A percentile compares a stretch with the other conserved stretches of the same genome.
Evolutionary conservation across 768 basidiomycete species (phyloP).

Genomic region (Tremella mesenterica): DNA sequence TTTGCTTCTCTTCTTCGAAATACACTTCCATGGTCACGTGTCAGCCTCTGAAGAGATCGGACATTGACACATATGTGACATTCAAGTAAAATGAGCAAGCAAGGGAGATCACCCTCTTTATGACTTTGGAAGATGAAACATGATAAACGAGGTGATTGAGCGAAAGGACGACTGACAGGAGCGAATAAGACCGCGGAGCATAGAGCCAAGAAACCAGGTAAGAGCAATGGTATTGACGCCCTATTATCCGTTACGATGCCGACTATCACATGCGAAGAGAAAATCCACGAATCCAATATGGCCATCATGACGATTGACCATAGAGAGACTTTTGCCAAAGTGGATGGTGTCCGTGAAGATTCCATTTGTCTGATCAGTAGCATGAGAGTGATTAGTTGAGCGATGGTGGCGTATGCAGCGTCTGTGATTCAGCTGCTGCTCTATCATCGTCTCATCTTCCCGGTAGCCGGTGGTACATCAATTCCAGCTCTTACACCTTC

Average conservation of each 20-base stretch:
- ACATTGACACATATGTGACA: too few species aligned
- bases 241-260: constrained; percentile 75
- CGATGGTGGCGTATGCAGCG: constrained; percentile 59
- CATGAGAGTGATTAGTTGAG: constrained; percentile 59
- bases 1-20: too few species aligned
- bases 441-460: too few species aligned
- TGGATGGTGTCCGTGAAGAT: constrained; percentile 65
- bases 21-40: too few species aligned
- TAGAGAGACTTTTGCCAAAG: constrained; percentile 66
- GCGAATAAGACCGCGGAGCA: constrained; percentile 66
- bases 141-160: too few species aligned
- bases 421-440: constrained; percentile 49
- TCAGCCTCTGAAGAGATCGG: too few species aligned
- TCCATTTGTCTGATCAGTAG: constrained; percentile 68
- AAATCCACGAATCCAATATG: constrained; percentile 70
- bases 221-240: constrained; percentile 68
- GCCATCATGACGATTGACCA: constrained; percentile 76
- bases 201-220: constrained; percentile 75
- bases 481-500: too few species aligned
- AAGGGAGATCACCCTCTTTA: too few species aligned
- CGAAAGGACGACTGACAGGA: constrained; percentile 53
- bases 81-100: too few species aligned
- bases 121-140: too few species aligned
- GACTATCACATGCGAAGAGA: constrained; percentile 80
- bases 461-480: too few species aligned